phyloP scores from a whole-genome alignment of 2,329 filamentous ascomycete species.

The Microdochium trichocladiopsis region DNA sequence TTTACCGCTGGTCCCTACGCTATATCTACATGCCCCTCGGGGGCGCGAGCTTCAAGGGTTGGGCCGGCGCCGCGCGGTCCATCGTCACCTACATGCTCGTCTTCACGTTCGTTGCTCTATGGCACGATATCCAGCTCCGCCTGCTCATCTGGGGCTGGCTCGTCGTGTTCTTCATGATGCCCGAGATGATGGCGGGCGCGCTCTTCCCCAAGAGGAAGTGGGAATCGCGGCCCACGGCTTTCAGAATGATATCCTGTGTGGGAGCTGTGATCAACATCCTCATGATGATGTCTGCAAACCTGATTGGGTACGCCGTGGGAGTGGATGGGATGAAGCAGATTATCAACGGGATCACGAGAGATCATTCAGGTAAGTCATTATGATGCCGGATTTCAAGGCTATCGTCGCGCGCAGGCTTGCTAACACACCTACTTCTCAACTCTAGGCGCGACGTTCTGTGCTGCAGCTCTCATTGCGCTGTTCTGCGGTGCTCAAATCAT shows the following conservation, averaged over 20 bases:
- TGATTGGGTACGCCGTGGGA: constrained; percentile 92
- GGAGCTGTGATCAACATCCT: constrained; percentile 79
- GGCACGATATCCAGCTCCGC: constrained; percentile 92
- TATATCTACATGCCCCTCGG: constrained; percentile 94
- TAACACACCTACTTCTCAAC: too few relatives aligned
- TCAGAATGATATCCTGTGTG: constrained; percentile 72
- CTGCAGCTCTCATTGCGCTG: constrained; percentile 62
- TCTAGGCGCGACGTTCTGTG: constrained; percentile 63
- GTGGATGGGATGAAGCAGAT: constrained; percentile 79
- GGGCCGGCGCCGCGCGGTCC: constrained; percentile 43
- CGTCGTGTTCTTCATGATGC: constrained; percentile 86
- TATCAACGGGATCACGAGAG: constrained; percentile 65
- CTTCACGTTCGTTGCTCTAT: constrained; percentile 95
- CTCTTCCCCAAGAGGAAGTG: constrained; percentile 70
- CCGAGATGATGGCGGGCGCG: constrained; percentile 67
- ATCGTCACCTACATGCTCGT: constrained; percentile 74
- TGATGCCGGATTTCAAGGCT: too few relatives aligned
- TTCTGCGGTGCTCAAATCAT: constrained; percentile 89
- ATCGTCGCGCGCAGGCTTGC: too few relatives aligned
- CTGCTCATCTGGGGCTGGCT: constrained; percentile 97
- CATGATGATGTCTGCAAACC: constrained; percentile 93
- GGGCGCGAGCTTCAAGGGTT: constrained; percentile 48
- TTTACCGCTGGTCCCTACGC: constrained; percentile 88
- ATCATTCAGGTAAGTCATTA: constrained; percentile 62
- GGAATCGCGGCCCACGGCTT: constrained; percentile 61